Conservation (phyloP, 2,329 filamentous ascomycete genomes). For the Mycogone perniciosa region DNA sequence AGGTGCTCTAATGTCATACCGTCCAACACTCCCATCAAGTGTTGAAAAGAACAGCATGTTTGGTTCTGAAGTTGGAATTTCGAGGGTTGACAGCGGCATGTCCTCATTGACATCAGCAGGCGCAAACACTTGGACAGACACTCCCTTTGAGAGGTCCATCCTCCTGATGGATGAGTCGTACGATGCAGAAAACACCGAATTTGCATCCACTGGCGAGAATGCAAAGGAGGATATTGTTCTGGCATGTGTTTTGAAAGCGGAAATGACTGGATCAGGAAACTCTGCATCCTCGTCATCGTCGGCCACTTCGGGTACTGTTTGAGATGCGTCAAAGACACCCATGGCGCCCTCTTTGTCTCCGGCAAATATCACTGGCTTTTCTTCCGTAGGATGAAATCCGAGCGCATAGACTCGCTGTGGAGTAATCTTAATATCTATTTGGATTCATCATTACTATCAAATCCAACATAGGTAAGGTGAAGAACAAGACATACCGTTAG, state of each 20-base stretch:
- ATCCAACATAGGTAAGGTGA: background rate
- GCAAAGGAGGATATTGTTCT: conserved; percentile 82
- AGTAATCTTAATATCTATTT: conserved; percentile 77
- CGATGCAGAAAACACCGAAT: conserved; percentile 74
- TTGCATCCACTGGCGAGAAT: conserved; percentile 66
- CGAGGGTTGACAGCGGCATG: conserved; percentile 74
- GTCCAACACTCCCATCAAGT: conserved; percentile 70
- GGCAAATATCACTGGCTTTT: conserved; percentile 85
- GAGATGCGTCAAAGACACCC: conserved; percentile 84
- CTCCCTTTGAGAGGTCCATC: conserved; percentile 73
- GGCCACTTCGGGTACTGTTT: conserved; percentile 53
- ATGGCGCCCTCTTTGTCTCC: conserved; percentile 90
- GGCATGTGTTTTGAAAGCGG: conserved; percentile 83
- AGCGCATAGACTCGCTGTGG: conserved; percentile 83
- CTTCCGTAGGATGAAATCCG: conserved; percentile 77
- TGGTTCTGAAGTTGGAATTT: conserved; percentile 65
- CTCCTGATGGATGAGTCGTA: conserved; percentile 91
- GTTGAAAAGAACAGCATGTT: conserved; percentile 83
- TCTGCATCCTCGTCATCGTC: conserved; percentile 64
- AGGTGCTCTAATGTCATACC: conserved; percentile 66
- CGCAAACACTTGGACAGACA: conserved; percentile 75
- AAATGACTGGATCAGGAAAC: conserved; percentile 67
- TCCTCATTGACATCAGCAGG: conserved; percentile 65
- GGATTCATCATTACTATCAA: background rate
- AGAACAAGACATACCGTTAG: conserved; percentile 54